phyloP scores from a whole-genome alignment of 169 alveolate genomes.

The Pseudocohnilembus persalinus region DNA sequence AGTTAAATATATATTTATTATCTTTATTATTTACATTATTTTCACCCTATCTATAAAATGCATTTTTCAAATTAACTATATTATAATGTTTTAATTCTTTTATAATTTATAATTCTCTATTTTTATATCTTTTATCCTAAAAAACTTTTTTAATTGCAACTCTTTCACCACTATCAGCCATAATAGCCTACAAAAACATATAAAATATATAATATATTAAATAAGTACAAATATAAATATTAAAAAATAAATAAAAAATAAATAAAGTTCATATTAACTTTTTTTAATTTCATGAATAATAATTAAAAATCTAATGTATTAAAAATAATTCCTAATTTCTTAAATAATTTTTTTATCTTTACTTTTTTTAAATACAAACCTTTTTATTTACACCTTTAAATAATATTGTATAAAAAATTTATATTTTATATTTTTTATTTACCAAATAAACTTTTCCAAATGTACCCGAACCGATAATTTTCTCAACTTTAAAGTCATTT shows the following conservation, averaged over 20 bases:
- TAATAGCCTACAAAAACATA: constrained; percentile 54
- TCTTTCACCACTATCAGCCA: constrained; percentile 69
- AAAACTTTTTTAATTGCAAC: constrained; percentile 85
- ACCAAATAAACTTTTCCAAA: constrained; percentile 1
- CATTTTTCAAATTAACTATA: constrained; percentile 73
- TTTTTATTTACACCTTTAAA: too few relatives aligned
- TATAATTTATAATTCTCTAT: constrained; percentile 76
- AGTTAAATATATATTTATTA: not conserved
- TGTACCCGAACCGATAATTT: not conserved
- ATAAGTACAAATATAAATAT: too few relatives aligned
- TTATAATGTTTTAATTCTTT: constrained; percentile 73
- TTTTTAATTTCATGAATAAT: too few relatives aligned
- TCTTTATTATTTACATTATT: constrained; percentile 32
- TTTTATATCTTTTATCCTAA: constrained; percentile 78
- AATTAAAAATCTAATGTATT: too few relatives aligned
- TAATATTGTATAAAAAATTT: too few relatives aligned
- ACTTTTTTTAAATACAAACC: too few relatives aligned
- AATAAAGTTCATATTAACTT: too few relatives aligned
- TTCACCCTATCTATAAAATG: constrained; percentile 78
- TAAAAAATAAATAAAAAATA: too few relatives aligned
- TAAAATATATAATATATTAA: too few relatives aligned
- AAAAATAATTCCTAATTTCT: too few relatives aligned
- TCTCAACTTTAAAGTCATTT: not conserved
- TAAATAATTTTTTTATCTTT: too few relatives aligned
- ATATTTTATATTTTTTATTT: not conserved